Evolutionary conservation across 2,329 filamentous ascomycete genomes (phyloP).

Genomic region (Colletotrichum nymphaeae): DNA sequence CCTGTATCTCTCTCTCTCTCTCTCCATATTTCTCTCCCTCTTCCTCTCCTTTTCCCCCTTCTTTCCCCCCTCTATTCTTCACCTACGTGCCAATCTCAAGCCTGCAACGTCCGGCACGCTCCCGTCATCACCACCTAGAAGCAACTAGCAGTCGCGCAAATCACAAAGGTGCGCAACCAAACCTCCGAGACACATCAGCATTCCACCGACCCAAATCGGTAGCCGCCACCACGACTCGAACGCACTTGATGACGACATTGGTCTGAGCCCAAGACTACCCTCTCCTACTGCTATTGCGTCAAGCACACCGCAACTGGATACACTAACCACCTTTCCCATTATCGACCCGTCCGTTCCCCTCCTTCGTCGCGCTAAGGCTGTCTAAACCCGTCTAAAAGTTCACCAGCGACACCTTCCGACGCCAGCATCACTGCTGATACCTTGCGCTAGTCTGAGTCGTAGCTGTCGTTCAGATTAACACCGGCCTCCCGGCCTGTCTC

Average conservation of each 20-base stretch:
- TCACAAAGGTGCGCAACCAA: not conserved
- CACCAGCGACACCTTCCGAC: not conserved
- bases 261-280: conserved; percentile 22
- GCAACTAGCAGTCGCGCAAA: not conserved
- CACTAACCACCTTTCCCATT: conserved; percentile 16
- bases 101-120: not conserved
- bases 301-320: conserved; percentile 7
- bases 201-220: conserved; percentile 21
- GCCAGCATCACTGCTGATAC: not conserved
- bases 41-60: not conserved
- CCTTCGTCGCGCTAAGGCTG: conserved; percentile 10
- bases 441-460: conserved; percentile 9
- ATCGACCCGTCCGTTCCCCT: not conserved
- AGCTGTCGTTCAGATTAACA: not conserved
- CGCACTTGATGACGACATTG: conserved; percentile 29
- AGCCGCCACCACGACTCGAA: conserved; percentile 14
- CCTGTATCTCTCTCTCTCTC: not conserved
- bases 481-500: not conserved
- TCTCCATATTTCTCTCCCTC: not conserved
- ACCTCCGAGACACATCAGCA: conserved; percentile 16
- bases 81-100: not conserved
- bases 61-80: not conserved
- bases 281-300: conserved; percentile 22
- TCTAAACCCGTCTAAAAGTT: conserved; percentile 17
- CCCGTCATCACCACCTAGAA: not conserved